phyloP scores from a whole-genome alignment of 176 grass and related monocot genomes.

The Triticum dicoccoides region DNA sequence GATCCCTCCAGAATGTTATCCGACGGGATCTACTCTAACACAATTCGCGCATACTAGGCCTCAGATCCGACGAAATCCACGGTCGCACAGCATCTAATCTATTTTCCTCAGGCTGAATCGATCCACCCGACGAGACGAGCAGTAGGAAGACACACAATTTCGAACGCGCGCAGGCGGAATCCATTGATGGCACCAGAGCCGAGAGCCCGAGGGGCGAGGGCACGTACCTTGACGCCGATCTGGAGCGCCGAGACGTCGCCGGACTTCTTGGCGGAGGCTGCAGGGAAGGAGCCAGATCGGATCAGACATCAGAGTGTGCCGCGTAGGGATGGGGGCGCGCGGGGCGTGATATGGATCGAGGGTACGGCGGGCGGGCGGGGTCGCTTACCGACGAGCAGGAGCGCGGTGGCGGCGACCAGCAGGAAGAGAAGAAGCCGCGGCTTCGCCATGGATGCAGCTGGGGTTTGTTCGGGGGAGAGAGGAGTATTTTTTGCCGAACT shows the following conservation, averaged over 20 bases:
- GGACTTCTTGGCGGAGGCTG: slow-evolving; percentile 79
- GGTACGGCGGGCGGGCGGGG: no score
- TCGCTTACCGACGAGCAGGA: slow-evolving; percentile 44
- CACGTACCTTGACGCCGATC: slow-evolving; percentile 87
- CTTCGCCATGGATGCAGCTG: slow-evolving; percentile 45
- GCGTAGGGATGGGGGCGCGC: background rate
- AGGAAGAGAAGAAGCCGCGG: slow-evolving; percentile 29
- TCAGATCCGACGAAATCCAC: background rate
- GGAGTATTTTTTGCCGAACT: background rate
- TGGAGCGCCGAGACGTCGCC: slow-evolving; percentile 85
- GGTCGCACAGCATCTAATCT: background rate
- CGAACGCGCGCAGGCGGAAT: background rate
- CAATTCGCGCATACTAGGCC: background rate
- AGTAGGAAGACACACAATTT: background rate
- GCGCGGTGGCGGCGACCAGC: background rate
- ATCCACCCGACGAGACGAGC: background rate
- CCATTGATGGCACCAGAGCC: background rate
- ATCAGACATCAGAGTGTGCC: slow-evolving; percentile 11
- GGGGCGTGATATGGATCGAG: background rate
- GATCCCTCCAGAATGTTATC: background rate
- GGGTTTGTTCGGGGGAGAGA: background rate
- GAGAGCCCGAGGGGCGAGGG: background rate
- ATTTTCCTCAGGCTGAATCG: background rate
- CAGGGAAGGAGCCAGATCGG: slow-evolving; percentile 26
- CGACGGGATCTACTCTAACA: background rate